phyloP scores from a whole-genome alignment of 2,329 filamentous ascomycete species.

The Pseudogymnoascus sp. region DNA sequence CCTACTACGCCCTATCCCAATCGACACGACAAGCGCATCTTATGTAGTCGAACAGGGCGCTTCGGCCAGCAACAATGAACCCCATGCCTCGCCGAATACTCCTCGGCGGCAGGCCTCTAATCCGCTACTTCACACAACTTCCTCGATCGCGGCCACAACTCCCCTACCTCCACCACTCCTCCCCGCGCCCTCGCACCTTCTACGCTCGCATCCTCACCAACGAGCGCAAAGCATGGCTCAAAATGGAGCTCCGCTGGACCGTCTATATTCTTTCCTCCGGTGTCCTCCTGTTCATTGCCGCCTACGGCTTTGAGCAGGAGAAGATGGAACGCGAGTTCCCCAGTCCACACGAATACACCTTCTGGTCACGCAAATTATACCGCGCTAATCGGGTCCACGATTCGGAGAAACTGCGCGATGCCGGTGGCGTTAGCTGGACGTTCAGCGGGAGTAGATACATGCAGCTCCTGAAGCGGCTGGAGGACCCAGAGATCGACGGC shows the following conservation, averaged over 20 bases:
- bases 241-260: conserved; percentile 60
- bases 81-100: background rate
- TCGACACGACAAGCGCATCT: background rate
- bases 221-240: conserved; percentile 61
- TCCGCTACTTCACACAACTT: conserved; percentile 48
- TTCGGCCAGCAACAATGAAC: conserved; percentile 3
- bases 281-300: conserved; percentile 49
- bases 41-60: background rate
- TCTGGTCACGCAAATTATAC: conserved; percentile 58
- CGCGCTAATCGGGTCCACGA: conserved; percentile 39
- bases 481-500: conserved; percentile 62
- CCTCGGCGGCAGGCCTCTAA: conserved; percentile 22
- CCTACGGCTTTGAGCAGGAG: conserved; percentile 64
- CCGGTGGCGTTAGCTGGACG: conserved; percentile 50
- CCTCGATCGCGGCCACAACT: conserved; percentile 50
- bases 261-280: conserved; percentile 57
- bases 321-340: conserved; percentile 66
- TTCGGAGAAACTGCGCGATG: conserved; percentile 17
- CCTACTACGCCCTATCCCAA: background rate
- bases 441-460: conserved; percentile 52
- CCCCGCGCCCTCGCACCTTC: conserved; percentile 35
- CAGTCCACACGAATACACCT: conserved; percentile 75
- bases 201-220: conserved; percentile 70
- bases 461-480: conserved; percentile 55
- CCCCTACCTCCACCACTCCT: conserved; percentile 53